A percentile compares a stretch with the other conserved stretches of the same genome.
phyloP scores from a whole-genome alignment of 2,329 filamentous ascomycete species.

The Colletotrichum tropicicola region DNA sequence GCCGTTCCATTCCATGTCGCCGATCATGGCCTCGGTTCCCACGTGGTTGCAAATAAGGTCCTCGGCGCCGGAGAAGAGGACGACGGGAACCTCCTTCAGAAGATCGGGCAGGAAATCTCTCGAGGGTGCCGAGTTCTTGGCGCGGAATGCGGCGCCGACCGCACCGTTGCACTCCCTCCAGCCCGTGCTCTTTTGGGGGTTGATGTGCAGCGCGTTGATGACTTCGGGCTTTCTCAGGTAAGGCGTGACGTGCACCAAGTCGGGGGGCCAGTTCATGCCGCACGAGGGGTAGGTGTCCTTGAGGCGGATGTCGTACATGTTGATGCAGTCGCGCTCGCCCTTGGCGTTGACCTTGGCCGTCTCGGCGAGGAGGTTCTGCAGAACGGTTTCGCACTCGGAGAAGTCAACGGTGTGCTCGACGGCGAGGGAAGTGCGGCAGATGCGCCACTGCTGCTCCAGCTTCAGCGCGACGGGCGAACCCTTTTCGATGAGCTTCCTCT shows the following conservation, averaged over 20 bases:
- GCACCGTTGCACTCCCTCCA: slow-evolving; percentile 91
- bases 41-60: slow-evolving; percentile 98
- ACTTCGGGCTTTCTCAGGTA: slow-evolving; percentile 90
- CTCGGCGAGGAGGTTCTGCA: slow-evolving; percentile 75
- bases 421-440: slow-evolving; percentile 72
- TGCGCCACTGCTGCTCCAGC: slow-evolving; percentile 74
- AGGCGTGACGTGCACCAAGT: slow-evolving; percentile 78
- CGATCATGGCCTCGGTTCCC: slow-evolving; percentile 90
- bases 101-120: slow-evolving; percentile 80
- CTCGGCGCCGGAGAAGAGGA: slow-evolving; percentile 92
- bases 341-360: slow-evolving; percentile 63
- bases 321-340: slow-evolving; percentile 73
- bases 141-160: slow-evolving; percentile 77
- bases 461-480: slow-evolving; percentile 70
- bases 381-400: slow-evolving; percentile 76
- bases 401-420: slow-evolving; percentile 69
- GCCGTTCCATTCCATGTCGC: slow-evolving; percentile 90
- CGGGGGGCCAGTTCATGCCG: slow-evolving; percentile 98
- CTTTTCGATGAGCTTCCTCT: slow-evolving; percentile 76
- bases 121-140: slow-evolving; percentile 76
- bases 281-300: slow-evolving; percentile 83
- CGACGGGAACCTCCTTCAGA: slow-evolving; percentile 77
- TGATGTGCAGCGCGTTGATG: slow-evolving; percentile 81
- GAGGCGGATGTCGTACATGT: slow-evolving; percentile 97
- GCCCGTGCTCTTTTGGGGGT: slow-evolving; percentile 81